These are phyloP conservation scores for Dalbergia cultrata DNA, from an alignment of 306 rosid species.

Conservation along the genomic window DNA sequence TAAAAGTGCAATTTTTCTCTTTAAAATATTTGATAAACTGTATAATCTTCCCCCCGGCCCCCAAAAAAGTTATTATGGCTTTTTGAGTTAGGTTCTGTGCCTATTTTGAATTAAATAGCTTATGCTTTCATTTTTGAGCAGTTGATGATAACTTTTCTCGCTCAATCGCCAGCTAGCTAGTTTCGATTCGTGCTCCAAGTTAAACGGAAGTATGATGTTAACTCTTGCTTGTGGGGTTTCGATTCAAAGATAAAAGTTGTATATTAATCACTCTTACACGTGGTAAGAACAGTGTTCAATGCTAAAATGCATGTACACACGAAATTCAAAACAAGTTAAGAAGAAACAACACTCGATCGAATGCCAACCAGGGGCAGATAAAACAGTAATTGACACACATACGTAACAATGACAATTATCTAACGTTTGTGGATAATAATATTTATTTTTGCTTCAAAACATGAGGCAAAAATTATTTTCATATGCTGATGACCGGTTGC, in stretches of 20 bases:
- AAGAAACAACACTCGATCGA: neutral
- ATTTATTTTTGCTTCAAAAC: conserved; percentile 36
- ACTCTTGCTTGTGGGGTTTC: neutral
- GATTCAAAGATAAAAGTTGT: neutral
- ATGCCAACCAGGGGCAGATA: conserved; percentile 23
- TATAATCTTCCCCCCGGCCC: too few species aligned
- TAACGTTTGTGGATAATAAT: conserved; percentile 20
- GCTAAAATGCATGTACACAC: neutral
- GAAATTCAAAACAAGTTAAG: conserved; percentile 10
- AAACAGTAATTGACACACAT: neutral
- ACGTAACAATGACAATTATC: conserved; percentile 27
- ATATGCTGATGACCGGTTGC: neutral
- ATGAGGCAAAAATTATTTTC: conserved; percentile 38
- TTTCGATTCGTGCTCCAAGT: neutral
- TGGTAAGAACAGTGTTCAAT: neutral
- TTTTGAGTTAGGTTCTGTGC: neutral
- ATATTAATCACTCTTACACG: neutral
- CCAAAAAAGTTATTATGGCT: too few species aligned
- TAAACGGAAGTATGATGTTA: neutral
- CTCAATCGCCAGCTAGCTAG: neutral
- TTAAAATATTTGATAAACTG: too few species aligned
- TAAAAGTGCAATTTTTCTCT: too few species aligned
- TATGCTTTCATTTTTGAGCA: neutral
- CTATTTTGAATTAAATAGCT: neutral
- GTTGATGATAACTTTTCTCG: neutral